phyloP scores from a whole-genome alignment of 495 filamentous ascomycete species.

The Jackrogersella minutella region DNA sequence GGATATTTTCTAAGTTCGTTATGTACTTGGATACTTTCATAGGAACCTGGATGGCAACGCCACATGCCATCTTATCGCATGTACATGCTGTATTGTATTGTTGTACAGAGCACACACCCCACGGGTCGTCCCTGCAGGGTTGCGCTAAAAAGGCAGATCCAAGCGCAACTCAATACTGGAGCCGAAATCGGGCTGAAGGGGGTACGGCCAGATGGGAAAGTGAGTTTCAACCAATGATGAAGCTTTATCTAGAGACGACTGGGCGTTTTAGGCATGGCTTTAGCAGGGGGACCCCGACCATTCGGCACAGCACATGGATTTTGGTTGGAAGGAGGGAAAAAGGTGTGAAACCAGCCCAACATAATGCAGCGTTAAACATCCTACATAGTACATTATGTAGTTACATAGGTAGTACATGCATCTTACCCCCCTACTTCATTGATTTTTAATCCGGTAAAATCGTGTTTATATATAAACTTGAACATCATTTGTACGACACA shows the following conservation, averaged over 20 bases:
- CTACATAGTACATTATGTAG: too few relatives aligned
- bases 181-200: constrained; percentile 33
- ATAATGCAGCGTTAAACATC: constrained; percentile 17
- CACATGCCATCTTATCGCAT: constrained; percentile 13
- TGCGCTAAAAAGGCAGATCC: constrained; percentile 14
- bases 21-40: too few relatives aligned
- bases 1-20: too few relatives aligned
- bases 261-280: constrained; percentile 31
- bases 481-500: constrained; percentile 10
- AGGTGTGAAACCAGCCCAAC: constrained; percentile 25
- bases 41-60: constrained; percentile 7
- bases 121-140: constrained; percentile 21
- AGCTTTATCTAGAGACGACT: neutral
- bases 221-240: constrained; percentile 14
- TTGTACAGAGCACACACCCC: constrained; percentile 3
- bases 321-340: constrained; percentile 18
- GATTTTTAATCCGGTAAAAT: constrained; percentile 25
- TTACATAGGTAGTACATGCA: too few relatives aligned
- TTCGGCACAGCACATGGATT: neutral
- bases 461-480: neutral
- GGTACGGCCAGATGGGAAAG: constrained; percentile 14
- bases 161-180: constrained; percentile 22
- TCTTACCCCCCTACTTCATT: neutral
- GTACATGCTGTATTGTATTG: constrained; percentile 23
- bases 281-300: constrained; percentile 28